A percentile compares a stretch with the other conserved stretches of the same genome.
Conservation (phyloP, 1,284 basidiomycete species). For the Puccinia polysora region DNA sequence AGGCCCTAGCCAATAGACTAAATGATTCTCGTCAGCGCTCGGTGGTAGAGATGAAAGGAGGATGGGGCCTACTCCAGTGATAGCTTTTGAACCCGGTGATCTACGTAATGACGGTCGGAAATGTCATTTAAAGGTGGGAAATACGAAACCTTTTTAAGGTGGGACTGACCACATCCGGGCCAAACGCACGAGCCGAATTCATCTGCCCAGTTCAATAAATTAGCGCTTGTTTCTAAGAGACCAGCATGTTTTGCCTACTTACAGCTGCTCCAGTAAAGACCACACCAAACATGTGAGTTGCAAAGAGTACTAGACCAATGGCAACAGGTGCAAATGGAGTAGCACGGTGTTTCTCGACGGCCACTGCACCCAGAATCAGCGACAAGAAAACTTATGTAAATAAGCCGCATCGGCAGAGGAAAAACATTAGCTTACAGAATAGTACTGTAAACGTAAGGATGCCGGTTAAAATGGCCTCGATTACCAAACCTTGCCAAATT, state of each 20-base stretch:
- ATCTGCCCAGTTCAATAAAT: no score
- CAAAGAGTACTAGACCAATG: constrained; percentile 46
- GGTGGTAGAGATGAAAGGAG: neutral
- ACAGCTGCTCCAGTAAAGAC: constrained; percentile 46
- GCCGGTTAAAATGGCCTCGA: constrained; percentile 32
- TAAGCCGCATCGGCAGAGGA: neutral
- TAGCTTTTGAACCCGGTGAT: constrained; percentile 35
- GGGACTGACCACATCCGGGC: constrained; percentile 44
- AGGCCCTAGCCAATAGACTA: constrained; percentile 41
- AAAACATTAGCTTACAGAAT: constrained; percentile 8
- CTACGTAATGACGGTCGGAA: neutral
- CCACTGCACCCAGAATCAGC: constrained; percentile 28
- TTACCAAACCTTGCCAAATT: constrained; percentile 22
- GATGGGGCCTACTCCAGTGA: constrained; percentile 32
- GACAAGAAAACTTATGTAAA: neutral
- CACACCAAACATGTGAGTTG: constrained; percentile 45
- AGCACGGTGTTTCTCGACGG: constrained; percentile 46
- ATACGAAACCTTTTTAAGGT: neutral
- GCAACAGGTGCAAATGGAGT: constrained; percentile 45
- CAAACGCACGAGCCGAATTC: constrained; percentile 46
- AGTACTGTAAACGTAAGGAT: constrained; percentile 28
- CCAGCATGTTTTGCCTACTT: constrained; percentile 39
- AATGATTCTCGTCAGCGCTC: neutral
- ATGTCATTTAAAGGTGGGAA: no score
- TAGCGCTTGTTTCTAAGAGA: no score